phyloP scores from a whole-genome alignment of 108 stramenopile species.

The Cyclostephanos tholiformis region DNA sequence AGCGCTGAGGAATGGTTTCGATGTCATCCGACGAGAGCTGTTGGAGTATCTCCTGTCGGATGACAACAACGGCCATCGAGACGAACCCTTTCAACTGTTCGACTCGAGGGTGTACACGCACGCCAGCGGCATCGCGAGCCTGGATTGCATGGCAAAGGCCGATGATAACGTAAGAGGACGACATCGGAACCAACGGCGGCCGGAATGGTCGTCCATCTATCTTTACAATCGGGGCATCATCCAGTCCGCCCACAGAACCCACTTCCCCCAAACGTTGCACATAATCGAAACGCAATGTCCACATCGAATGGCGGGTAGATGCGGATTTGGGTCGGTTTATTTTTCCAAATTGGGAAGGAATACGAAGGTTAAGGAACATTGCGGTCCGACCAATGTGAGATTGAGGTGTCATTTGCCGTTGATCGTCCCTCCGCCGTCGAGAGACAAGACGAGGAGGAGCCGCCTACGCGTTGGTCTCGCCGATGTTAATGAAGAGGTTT shows the following conservation, averaged over 20 bases:
- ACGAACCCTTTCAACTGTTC: slow-evolving; percentile 26
- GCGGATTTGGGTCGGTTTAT: slow-evolving; percentile 48
- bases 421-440: slow-evolving; percentile 30
- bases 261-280: slow-evolving; percentile 39
- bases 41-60: background rate
- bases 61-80: background rate
- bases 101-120: slow-evolving; percentile 35
- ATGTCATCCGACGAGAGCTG: slow-evolving; percentile 35
- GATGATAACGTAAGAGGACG: background rate
- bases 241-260: slow-evolving; percentile 23
- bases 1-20: slow-evolving; percentile 15
- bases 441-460: slow-evolving; percentile 11
- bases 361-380: slow-evolving; percentile 55
- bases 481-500: slow-evolving; percentile 24
- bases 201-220: slow-evolving; percentile 51
- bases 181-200: slow-evolving; percentile 3
- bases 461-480: slow-evolving; percentile 40
- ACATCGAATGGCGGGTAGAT: slow-evolving; percentile 48
- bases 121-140: background rate
- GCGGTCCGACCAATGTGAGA: slow-evolving; percentile 67
- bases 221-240: slow-evolving; percentile 39
- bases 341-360: slow-evolving; percentile 46
- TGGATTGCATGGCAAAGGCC: background rate
- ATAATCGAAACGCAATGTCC: slow-evolving; percentile 48
- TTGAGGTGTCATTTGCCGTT: slow-evolving; percentile 67